Evolutionary conservation across 148 eudicot species (phyloP).

Genomic region (Persicaria tinctoria): DNA sequence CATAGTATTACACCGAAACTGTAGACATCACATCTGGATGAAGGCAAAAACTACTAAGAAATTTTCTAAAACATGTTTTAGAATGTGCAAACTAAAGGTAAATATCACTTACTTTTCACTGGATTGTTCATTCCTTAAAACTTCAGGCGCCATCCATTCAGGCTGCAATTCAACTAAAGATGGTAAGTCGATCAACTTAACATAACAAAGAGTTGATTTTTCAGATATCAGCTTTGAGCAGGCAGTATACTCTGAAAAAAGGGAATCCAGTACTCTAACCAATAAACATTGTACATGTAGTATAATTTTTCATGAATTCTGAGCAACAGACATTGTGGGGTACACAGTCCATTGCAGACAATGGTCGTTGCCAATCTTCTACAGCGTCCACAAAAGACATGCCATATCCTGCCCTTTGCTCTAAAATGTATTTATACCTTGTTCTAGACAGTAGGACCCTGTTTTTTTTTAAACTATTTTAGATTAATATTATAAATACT

Average conservation of each 20-base stretch:
- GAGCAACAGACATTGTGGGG: too few species aligned
- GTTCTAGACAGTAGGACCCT: too few species aligned
- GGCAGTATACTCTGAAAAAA: not conserved
- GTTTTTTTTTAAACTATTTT: too few species aligned
- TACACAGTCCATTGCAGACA: too few species aligned
- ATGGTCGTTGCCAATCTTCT: too few species aligned
- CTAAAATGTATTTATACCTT: too few species aligned
- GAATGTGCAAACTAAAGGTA: not conserved
- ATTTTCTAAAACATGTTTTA: not conserved
- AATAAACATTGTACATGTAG: not conserved
- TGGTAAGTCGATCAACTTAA: conserved; percentile 12
- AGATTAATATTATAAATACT: not conserved
- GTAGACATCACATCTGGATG: conserved; percentile 83
- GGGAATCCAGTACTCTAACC: not conserved
- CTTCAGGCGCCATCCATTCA: conserved; percentile 99
- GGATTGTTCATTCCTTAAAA: conserved; percentile 83
- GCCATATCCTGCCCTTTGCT: too few species aligned
- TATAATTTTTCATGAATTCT: not conserved
- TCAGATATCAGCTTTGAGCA: not conserved
- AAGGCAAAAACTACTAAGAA: conserved; percentile 3
- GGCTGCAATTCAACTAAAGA: conserved; percentile 40
- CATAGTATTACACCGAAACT: conserved; percentile 97
- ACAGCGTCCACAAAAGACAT: too few species aligned
- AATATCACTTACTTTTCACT: conserved; percentile 75
- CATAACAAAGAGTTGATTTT: not conserved